These are phyloP conservation scores for Crataegus laevigata DNA, from an alignment of 306 rosid genomes.

Conservation along the genomic window DNA sequence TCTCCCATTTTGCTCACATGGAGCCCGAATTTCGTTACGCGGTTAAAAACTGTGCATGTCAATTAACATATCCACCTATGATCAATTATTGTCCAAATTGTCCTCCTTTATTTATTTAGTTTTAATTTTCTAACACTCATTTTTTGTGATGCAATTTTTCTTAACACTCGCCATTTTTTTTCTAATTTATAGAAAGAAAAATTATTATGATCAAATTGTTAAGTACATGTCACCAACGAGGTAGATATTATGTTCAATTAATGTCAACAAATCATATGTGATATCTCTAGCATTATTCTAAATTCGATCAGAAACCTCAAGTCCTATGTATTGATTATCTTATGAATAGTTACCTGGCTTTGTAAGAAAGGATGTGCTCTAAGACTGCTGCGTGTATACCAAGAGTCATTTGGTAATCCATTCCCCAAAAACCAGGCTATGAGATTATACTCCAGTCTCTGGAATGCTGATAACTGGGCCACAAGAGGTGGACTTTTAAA, in stretches of 20 bases:
- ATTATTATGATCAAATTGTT: too few relatives aligned
- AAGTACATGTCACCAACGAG: too few relatives aligned
- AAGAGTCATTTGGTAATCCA: slow-evolving; percentile 11
- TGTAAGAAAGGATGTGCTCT: not conserved
- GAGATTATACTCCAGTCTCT: slow-evolving; percentile 34
- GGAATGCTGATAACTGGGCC: slow-evolving; percentile 41
- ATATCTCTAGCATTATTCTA: not conserved
- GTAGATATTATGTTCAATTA: too few relatives aligned
- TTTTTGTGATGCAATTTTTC: too few relatives aligned
- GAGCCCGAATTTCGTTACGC: too few relatives aligned
- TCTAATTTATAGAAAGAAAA: too few relatives aligned
- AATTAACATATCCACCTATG: not conserved
- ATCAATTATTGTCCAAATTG: not conserved
- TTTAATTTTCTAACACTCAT: too few relatives aligned
- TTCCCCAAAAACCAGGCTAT: slow-evolving; percentile 26
- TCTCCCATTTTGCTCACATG: too few relatives aligned
- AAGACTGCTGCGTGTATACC: not conserved
- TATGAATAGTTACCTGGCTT: not conserved
- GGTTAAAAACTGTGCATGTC: too few relatives aligned
- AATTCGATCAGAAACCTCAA: not conserved
- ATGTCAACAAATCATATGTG: too few relatives aligned
- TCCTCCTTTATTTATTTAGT: not conserved
- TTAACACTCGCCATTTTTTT: too few relatives aligned
- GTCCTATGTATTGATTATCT: too few relatives aligned
- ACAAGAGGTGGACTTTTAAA: slow-evolving; percentile 31